Percentiles rank a stretch among this genome's conserved stretches.
These are phyloP conservation scores for Yarrowia bubula DNA, from an alignment of 805 yeast species.

Conservation along the genomic window DNA sequence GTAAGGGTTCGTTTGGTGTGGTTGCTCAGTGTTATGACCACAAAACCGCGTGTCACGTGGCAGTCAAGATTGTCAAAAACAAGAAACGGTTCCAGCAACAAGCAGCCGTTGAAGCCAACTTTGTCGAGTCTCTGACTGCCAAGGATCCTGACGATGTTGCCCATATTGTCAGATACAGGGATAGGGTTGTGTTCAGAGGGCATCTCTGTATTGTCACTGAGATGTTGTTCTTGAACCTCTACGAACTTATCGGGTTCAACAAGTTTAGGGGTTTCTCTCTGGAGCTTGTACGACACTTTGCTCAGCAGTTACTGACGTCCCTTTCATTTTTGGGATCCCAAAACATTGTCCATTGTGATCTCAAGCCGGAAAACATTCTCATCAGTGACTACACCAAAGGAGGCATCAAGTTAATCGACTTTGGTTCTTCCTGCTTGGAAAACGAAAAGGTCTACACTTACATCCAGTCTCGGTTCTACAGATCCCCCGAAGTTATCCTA, in stretches of 20 bases:
- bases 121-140: conserved; percentile 51
- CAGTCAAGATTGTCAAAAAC: conserved; percentile 73
- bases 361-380: conserved; percentile 84
- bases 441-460: conserved; percentile 89
- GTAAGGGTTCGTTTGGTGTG: conserved; percentile 81
- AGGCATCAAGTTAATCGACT: conserved; percentile 69
- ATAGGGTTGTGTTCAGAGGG: conserved; percentile 74
- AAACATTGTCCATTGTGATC: conserved; percentile 74
- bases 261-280: conserved; percentile 40
- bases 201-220: conserved; percentile 83
- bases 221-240: conserved; percentile 62
- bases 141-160: conserved; percentile 39
- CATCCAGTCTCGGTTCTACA: conserved; percentile 91
- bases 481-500: conserved; percentile 93
- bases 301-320: conserved; percentile 57
- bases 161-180: conserved; percentile 54
- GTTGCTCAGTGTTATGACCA: conserved; percentile 71
- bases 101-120: conserved; percentile 72
- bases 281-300: conserved; percentile 43
- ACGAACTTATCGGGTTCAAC: conserved; percentile 49
- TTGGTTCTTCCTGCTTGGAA: conserved; percentile 56
- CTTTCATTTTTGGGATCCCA: conserved; percentile 56
- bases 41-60: conserved; percentile 55
- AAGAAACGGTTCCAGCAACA: conserved; percentile 72
- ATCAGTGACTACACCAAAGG: conserved; percentile 46